Conservation (phyloP, 1,284 basidiomycete genomes). For the Apiotrichum gamsii region DNA sequence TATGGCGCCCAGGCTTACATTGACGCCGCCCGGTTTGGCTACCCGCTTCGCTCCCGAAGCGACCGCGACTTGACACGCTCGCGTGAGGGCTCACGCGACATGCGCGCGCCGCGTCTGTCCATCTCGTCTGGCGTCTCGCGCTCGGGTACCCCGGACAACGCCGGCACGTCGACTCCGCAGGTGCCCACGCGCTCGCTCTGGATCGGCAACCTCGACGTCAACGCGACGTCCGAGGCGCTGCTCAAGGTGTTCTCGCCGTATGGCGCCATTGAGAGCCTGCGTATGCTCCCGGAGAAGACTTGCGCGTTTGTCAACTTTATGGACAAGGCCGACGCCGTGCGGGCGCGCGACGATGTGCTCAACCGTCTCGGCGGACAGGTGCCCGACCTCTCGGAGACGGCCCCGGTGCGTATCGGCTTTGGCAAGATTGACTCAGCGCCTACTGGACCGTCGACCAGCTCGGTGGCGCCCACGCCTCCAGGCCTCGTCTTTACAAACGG, state of each 20-base stretch:
- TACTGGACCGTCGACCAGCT: slow-evolving; percentile 66
- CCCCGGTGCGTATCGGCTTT: slow-evolving; percentile 92
- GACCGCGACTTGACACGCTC: slow-evolving; percentile 31
- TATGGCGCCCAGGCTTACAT: slow-evolving; percentile 4
- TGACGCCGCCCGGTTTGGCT: slow-evolving; percentile 22
- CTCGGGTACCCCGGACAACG: slow-evolving; percentile 40
- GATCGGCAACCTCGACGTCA: slow-evolving; percentile 94
- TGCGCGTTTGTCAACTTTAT: slow-evolving; percentile 99
- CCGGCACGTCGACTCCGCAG: slow-evolving; percentile 52
- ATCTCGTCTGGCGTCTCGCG: slow-evolving; percentile 38
- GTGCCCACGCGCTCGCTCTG: slow-evolving; percentile 91
- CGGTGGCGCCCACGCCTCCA: slow-evolving; percentile 54
- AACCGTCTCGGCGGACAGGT: slow-evolving; percentile 91
- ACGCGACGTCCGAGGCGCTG: slow-evolving; percentile 87
- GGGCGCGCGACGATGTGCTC: slow-evolving; percentile 92
- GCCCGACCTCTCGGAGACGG: slow-evolving; percentile 76
- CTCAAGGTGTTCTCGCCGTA: slow-evolving; percentile 92
- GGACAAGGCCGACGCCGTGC: slow-evolving; percentile 85
- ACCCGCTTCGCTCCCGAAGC: slow-evolving; percentile 27
- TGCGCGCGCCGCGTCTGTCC: slow-evolving; percentile 31
- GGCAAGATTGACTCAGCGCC: slow-evolving; percentile 91
- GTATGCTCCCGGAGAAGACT: slow-evolving; percentile 94
- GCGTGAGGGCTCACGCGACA: slow-evolving; percentile 26
- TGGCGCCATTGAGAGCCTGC: slow-evolving; percentile 89
- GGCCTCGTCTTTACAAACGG: slow-evolving; percentile 53